phyloP scores from a whole-genome alignment of 805 yeast species.

The Wickerhamomyces ciferrii region DNA sequence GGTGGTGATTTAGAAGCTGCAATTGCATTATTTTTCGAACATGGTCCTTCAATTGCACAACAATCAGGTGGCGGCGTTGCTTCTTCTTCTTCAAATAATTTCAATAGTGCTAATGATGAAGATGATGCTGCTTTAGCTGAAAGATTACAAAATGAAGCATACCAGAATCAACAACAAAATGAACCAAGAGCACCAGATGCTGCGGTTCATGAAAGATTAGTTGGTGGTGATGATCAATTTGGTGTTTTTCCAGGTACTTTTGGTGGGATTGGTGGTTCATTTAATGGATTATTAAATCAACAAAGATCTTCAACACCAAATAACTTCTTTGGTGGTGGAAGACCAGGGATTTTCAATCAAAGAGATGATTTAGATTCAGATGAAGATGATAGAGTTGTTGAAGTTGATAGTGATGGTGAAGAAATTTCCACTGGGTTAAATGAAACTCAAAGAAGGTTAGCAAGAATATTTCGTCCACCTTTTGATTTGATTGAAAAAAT shows the following conservation, averaged over 20 bases:
- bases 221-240: slow-evolving; percentile 36
- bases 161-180: slow-evolving; percentile 29
- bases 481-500: slow-evolving; percentile 75
- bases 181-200: slow-evolving; percentile 73
- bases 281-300: neutral
- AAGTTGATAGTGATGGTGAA: slow-evolving; percentile 32
- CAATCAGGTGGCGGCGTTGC: slow-evolving; percentile 1
- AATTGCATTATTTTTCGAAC: slow-evolving; percentile 76
- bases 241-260: slow-evolving; percentile 28
- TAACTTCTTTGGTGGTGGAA: slow-evolving; percentile 26
- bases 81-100: neutral
- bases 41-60: slow-evolving; percentile 32
- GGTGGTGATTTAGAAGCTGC: slow-evolving; percentile 80
- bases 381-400: slow-evolving; percentile 28
- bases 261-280: slow-evolving; percentile 33
- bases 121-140: slow-evolving; percentile 56
- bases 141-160: slow-evolving; percentile 59
- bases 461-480: slow-evolving; percentile 86
- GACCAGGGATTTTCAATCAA: slow-evolving; percentile 32
- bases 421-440: slow-evolving; percentile 12
- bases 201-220: slow-evolving; percentile 72
- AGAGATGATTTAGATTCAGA: slow-evolving; percentile 24
- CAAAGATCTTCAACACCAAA: slow-evolving; percentile 15
- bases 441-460: slow-evolving; percentile 61
- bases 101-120: slow-evolving; percentile 9